Evolutionary conservation across 2,329 filamentous ascomycete genomes (phyloP).

Genomic region (Zasmidium cellare): DNA sequence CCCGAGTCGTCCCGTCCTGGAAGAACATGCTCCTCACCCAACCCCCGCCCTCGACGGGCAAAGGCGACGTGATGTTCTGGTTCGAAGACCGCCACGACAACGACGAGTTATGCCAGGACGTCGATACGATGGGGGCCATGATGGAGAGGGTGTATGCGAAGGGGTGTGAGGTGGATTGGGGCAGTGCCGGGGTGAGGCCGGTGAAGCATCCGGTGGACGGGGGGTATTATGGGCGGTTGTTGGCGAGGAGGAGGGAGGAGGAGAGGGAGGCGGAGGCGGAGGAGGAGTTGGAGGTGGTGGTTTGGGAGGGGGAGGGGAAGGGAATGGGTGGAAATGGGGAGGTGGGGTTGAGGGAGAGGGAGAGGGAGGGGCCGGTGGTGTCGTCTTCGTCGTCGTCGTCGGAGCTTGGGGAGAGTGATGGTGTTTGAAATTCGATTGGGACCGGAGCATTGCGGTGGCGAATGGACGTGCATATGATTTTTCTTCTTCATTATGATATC

Average conservation of each 20-base stretch:
- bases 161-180: conserved; percentile 14
- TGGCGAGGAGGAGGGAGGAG: conserved; percentile 12
- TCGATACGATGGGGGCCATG: conserved; percentile 19
- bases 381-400: too few species aligned
- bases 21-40: conserved; percentile 20
- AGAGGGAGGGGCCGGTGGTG: too few species aligned
- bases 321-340: too few species aligned
- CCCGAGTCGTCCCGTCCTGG: conserved; percentile 18
- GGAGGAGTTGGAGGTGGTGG: not conserved
- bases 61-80: conserved; percentile 22
- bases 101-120: conserved; percentile 17
- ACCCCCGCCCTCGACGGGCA: conserved; percentile 16
- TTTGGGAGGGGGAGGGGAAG: not conserved
- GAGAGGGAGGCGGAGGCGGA: not conserved
- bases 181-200: conserved; percentile 12
- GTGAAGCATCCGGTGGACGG: conserved; percentile 20
- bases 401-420: too few species aligned
- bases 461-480: not conserved
- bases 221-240: conserved; percentile 15
- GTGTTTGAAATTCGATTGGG: too few species aligned
- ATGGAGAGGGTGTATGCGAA: conserved; percentile 20
- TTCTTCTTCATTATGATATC: not conserved
- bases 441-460: not conserved
- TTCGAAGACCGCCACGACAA: conserved; percentile 19
- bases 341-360: too few species aligned